Base-by-base conservation (phyloP, 371 early-diverging fungal genomes). In the Encephalitozoon romaleae region DNA sequence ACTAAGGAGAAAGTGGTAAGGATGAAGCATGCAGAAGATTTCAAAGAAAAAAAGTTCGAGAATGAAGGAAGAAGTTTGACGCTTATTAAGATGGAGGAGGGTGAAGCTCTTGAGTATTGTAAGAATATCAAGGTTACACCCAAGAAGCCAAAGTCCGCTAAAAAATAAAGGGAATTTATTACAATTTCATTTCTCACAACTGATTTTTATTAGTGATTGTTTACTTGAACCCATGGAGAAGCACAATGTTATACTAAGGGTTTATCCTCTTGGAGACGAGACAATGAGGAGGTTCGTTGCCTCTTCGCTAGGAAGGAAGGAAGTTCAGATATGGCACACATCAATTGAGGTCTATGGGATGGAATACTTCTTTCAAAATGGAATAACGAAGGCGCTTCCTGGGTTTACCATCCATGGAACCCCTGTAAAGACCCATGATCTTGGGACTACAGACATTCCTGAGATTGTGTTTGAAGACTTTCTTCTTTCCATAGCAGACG, bases 281-380 rank as follows among this genome's bases (percentile, higher is more conserved):
- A 55, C 52, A 47, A 4, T 72, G 12, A 70, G 51, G 9, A 74
- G 42, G 25, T 32, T 68, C 12, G 9, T 74, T 21, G 41, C 52
- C 6, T 43, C 47, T 0, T 2, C 65, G 6, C 9, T 80, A 1
- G 78, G 77, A 30, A 66, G 53, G 28, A 9, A 85, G 9, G 70
- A 85, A n/a, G 71, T 76, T 2, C 84, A 81, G 9, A 80, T 86
- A 9, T 86, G 84, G 83, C 95, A 94, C 82, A 94, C 94, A 0
- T 88, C 92, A 0, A 90, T 94, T 3, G 92, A 93, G 28, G 88
- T 91, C 32, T 92, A 87, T 81, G 92, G 90, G 2, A 86, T 82
- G 45, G 96, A 96, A 77, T 90, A 89, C 80, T 93, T 84, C 82
- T 94, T 88, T 79, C 91, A 91, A 15, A 88, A 89, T 77, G 92